phyloP scores from a whole-genome alignment of 176 grass and related monocot genomes.

The Chrysopogon serrulatus region DNA sequence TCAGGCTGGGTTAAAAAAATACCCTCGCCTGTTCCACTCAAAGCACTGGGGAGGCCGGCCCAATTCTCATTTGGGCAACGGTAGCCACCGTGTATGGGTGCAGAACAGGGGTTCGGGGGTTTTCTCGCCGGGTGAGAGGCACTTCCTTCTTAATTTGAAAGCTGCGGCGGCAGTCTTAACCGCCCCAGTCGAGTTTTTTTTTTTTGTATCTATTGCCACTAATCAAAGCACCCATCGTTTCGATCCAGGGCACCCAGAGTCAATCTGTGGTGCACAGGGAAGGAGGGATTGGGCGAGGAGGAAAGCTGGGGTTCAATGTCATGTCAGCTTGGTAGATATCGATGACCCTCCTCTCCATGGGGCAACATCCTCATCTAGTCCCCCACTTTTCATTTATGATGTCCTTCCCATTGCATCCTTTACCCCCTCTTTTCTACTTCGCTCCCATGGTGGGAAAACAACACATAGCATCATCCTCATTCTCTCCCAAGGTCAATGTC shows the following conservation, averaged over 20 bases:
- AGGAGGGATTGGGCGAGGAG: not conserved
- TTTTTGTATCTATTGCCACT: no score
- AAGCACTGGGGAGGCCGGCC: no score
- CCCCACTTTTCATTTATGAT: not conserved
- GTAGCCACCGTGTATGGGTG: no score
- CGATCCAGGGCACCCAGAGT: not conserved
- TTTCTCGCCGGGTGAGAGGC: no score
- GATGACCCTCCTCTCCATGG: not conserved
- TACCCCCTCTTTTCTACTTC: not conserved
- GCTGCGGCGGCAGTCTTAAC: no score
- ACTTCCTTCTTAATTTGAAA: no score
- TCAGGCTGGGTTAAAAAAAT: no score
- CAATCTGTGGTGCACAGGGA: not conserved
- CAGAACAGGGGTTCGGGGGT: no score
- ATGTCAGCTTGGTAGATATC: not conserved
- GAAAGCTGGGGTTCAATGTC: not conserved
- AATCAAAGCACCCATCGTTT: not conserved
- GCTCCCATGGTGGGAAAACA: not conserved
- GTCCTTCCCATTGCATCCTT: not conserved
- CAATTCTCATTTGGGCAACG: no score
- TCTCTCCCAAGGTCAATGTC: not conserved
- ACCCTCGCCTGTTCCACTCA: no score
- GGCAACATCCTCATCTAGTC: not conserved
- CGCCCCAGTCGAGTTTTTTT: no score
- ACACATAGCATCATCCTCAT: not conserved